Percentiles rank a stretch among this genome's conserved stretches.
Conservation (phyloP, 768 basidiomycete genomes). For the Lentinula guzmanii region DNA sequence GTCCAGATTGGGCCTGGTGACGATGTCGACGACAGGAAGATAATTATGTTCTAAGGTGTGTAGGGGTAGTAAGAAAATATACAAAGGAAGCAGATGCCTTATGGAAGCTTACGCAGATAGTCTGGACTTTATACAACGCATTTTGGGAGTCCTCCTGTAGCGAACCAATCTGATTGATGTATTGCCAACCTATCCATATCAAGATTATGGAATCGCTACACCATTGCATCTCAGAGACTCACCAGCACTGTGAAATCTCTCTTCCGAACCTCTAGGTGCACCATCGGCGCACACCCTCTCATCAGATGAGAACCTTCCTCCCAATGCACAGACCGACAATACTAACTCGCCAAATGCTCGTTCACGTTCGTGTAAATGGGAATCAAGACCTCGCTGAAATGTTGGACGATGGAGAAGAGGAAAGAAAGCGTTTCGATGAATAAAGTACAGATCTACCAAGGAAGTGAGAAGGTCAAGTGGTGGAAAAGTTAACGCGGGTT, state of each 20-base stretch:
- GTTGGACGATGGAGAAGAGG: conserved; percentile 73
- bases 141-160: conserved; percentile 40
- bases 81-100: neutral
- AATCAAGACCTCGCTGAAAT: conserved; percentile 48
- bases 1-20: conserved; percentile 57
- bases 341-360: conserved; percentile 40
- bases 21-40: conserved; percentile 42
- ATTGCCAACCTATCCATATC: conserved; percentile 1
- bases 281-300: conserved; percentile 47
- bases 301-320: conserved; percentile 54
- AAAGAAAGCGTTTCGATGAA: conserved; percentile 40
- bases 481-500: conserved; percentile 29
- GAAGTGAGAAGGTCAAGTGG: conserved; percentile 42
- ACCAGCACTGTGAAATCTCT: neutral
- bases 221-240: neutral
- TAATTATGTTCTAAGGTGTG: conserved; percentile 34
- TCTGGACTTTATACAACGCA: conserved; percentile 64
- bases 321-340: conserved; percentile 53
- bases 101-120: conserved; percentile 35
- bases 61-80: neutral
- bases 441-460: conserved; percentile 65
- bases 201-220: neutral
- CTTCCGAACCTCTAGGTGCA: conserved; percentile 21
- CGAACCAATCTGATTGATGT: conserved; percentile 21
- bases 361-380: conserved; percentile 46